Percentiles rank a stretch among this genome's conserved stretches.
Conservation (phyloP, 768 basidiomycete genomes). For the Russula ochroleuca region DNA sequence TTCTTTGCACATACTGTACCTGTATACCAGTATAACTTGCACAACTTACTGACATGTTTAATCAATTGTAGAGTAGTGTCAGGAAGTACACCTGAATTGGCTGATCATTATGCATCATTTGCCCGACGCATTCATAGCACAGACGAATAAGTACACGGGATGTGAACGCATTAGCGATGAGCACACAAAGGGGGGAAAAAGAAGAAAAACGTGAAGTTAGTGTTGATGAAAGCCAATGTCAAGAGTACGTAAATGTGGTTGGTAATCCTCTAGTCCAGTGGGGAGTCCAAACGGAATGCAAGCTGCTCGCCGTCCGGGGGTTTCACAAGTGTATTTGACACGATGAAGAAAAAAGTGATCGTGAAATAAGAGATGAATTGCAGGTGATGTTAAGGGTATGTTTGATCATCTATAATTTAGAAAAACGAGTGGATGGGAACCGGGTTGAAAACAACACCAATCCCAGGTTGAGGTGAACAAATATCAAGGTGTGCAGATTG, state of each 20-base stretch:
- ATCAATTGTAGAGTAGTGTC: constrained; percentile 18
- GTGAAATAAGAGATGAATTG: not conserved
- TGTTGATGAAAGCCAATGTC: constrained; percentile 3
- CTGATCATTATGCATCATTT: constrained; percentile 11
- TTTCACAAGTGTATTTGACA: constrained; percentile 18
- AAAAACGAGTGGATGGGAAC: constrained; percentile 35
- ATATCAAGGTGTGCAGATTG: not conserved
- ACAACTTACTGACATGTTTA: constrained; percentile 18
- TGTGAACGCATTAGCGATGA: constrained; percentile 8
- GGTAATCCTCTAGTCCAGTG: not conserved
- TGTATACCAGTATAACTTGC: constrained; percentile 24
- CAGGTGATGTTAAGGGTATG: constrained; percentile 13
- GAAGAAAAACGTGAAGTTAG: not conserved
- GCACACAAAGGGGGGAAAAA: not conserved
- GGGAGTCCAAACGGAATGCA: not conserved
- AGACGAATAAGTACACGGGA: constrained; percentile 12
- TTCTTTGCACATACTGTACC: constrained; percentile 10
- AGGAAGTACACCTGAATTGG: not conserved
- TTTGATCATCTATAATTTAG: not conserved
- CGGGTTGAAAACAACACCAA: constrained; percentile 27
- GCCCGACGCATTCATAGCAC: constrained; percentile 7
- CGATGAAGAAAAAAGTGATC: not conserved
- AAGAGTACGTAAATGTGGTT: constrained; percentile 10
- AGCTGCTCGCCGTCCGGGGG: not conserved
- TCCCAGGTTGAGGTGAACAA: constrained; percentile 19